Evolutionary conservation across 192 early-diverging fungal species (phyloP).

Genomic region (Spizellomyces sp.): DNA sequence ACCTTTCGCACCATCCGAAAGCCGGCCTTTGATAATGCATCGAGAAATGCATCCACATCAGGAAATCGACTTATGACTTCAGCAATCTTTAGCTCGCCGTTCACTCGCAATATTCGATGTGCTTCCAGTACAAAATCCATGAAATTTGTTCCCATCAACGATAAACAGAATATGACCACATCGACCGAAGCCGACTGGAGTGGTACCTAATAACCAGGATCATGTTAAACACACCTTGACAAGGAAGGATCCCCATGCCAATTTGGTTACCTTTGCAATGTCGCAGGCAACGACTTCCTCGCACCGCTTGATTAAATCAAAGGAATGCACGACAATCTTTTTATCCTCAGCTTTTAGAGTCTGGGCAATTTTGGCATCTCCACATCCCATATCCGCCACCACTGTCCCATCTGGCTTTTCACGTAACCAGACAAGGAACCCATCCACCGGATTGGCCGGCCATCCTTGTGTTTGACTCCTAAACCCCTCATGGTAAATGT

Average conservation of each 20-base stretch:
- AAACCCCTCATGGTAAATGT: constrained; percentile 96
- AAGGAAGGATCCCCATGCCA: neutral
- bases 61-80: constrained; percentile 92
- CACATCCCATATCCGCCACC: constrained; percentile 95
- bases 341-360: constrained; percentile 46
- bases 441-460: constrained; percentile 93
- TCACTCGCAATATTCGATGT: constrained; percentile 72
- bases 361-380: constrained; percentile 87
- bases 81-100: constrained; percentile 89
- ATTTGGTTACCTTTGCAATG: constrained; percentile 70
- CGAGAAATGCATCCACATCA: constrained; percentile 76
- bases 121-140: constrained; percentile 90
- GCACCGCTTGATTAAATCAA: constrained; percentile 85
- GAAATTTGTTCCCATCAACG: constrained; percentile 97
- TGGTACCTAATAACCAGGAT: constrained; percentile 55
- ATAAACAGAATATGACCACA: constrained; percentile 87
- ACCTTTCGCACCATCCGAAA: constrained; percentile 76
- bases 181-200: constrained; percentile 68
- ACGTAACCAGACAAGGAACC: constrained; percentile 71
- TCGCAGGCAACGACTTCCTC: constrained; percentile 85
- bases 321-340: constrained; percentile 63
- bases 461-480: constrained; percentile 86
- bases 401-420: constrained; percentile 52
- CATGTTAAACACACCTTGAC: neutral
- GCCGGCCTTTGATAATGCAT: constrained; percentile 69